phyloP scores from a whole-genome alignment of 1,139 yeast genomes.

The Blastobotrys buckinghamii region DNA sequence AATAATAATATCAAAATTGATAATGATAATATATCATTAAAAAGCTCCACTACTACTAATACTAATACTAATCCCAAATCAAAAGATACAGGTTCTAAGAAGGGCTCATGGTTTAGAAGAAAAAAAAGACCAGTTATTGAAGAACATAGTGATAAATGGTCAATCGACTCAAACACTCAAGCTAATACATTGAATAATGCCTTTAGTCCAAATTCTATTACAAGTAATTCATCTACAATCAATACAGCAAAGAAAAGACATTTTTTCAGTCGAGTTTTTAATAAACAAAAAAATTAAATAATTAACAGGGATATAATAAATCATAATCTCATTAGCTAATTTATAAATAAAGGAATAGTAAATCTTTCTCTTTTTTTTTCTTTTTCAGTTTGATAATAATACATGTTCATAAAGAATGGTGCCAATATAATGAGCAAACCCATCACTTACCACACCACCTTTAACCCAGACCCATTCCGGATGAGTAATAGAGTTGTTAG shows the following conservation, averaged over 20 bases:
- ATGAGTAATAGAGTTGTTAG: not conserved
- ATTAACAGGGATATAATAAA: not conserved
- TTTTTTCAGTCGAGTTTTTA: not conserved
- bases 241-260: not conserved
- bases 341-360: not conserved
- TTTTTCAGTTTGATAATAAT: not conserved
- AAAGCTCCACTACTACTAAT: not conserved
- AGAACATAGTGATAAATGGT: too few relatives aligned
- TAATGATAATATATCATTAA: too few relatives aligned
- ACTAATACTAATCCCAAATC: not conserved
- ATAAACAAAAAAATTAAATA: not conserved
- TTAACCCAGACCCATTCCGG: conserved; percentile 9
- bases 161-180: not conserved
- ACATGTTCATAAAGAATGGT: conserved; percentile 8
- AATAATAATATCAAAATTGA: not conserved
- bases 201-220: not conserved
- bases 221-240: not conserved
- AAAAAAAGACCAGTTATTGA: not conserved
- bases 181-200: not conserved
- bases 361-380: not conserved
- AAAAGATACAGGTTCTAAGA: not conserved
- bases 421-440: conserved; percentile 10
- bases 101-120: conserved; percentile 6
- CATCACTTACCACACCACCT: conserved; percentile 7
- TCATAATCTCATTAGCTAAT: too few relatives aligned